Percentiles rank a stretch among this genome's conserved stretches.
Evolutionary conservation across 805 yeast species (phyloP).

Genomic region (Priceomyces haplophilus): DNA sequence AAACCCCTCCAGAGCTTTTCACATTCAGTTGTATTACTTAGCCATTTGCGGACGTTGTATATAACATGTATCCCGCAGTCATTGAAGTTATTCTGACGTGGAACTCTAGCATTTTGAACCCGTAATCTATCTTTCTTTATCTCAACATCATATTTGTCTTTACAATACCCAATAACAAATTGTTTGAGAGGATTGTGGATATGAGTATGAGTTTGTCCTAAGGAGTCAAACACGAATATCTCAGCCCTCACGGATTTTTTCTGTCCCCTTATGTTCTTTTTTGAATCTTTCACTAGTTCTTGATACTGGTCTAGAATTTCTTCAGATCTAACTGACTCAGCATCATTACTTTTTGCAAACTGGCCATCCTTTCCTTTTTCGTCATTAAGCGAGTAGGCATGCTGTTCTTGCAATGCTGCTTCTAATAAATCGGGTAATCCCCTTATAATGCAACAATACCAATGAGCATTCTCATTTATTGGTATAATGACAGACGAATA

Average conservation of each 20-base stretch:
- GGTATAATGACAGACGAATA: conserved; percentile 72
- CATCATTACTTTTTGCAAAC: not conserved
- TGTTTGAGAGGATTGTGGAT: conserved; percentile 51
- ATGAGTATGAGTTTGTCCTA: conserved; percentile 55
- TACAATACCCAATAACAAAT: conserved; percentile 66
- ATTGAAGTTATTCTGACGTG: conserved; percentile 81
- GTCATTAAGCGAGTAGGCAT: not conserved
- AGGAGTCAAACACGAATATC: conserved; percentile 72
- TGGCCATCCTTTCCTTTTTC: not conserved
- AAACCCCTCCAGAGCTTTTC: conserved; percentile 44
- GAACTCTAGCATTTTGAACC: conserved; percentile 55
- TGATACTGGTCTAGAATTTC: too few relatives aligned
- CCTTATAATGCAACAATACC: conserved; percentile 79
- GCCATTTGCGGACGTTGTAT: conserved; percentile 61
- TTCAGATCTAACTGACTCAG: not conserved
- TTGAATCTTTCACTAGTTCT: not conserved
- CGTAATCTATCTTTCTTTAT: conserved; percentile 48
- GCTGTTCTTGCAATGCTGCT: conserved; percentile 7
- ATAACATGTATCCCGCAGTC: conserved; percentile 95
- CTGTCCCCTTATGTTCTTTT: conserved; percentile 1
- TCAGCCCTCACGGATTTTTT: conserved; percentile 23
- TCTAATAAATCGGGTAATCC: conserved; percentile 41
- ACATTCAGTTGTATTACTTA: conserved; percentile 48
- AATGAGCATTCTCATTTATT: conserved; percentile 75
- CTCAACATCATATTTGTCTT: conserved; percentile 52